These are phyloP conservation scores for Colletotrichum caudatum DNA, from an alignment of 2,329 filamentous ascomycete species.

Conservation along the genomic window DNA sequence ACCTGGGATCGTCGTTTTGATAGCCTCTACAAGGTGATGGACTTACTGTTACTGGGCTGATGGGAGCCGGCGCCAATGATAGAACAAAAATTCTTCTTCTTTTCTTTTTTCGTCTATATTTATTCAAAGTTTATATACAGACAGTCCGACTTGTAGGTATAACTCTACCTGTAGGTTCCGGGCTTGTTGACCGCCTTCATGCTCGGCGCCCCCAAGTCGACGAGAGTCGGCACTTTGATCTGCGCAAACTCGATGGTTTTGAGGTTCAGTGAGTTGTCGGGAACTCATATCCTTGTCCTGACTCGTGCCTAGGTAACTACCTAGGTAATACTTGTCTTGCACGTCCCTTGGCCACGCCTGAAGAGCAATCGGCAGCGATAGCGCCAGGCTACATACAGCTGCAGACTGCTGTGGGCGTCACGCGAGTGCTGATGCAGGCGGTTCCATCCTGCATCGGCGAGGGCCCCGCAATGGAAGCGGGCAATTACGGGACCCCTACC, in stretches of 20 bases:
- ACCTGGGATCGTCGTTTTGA: constrained; percentile 10
- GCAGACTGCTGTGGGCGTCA: background rate
- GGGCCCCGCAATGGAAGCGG: background rate
- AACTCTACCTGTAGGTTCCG: background rate
- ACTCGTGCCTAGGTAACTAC: constrained; percentile 4
- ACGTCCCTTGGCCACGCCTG: background rate
- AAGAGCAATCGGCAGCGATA: background rate
- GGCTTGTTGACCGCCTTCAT: no score
- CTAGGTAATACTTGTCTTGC: background rate
- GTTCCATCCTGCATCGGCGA: background rate
- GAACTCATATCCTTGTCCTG: constrained; percentile 3
- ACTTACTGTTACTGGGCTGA: constrained; percentile 1
- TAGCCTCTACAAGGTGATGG: background rate
- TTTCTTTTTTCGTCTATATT: background rate
- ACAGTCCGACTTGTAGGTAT: constrained; percentile 1
- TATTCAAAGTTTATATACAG: background rate
- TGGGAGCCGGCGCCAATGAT: background rate
- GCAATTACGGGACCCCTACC: background rate
- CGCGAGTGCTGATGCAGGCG: background rate
- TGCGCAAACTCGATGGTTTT: background rate
- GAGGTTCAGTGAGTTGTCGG: background rate
- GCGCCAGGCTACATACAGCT: background rate
- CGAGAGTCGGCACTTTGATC: background rate
- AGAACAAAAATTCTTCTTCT: background rate
- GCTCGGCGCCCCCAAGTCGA: no score